These are phyloP conservation scores for Colletotrichum filicis DNA, from an alignment of 2,329 filamentous ascomycete species.

Conservation along the genomic window DNA sequence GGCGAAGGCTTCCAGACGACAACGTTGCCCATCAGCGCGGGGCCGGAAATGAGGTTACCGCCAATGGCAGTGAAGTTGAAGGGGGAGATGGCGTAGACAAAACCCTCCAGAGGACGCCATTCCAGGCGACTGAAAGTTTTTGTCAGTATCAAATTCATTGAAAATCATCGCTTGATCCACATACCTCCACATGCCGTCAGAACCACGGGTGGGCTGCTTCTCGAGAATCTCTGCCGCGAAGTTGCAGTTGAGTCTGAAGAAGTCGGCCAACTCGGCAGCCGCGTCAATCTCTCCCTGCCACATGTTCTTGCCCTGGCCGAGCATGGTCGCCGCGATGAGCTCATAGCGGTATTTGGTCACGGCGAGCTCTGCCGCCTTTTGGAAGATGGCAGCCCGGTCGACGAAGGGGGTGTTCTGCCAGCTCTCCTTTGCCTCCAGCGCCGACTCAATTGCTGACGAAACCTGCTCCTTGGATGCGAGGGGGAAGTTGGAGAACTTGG, in stretches of 20 bases:
- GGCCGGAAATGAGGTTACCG: slow-evolving; percentile 84
- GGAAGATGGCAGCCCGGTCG: slow-evolving; percentile 91
- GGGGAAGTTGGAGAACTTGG: slow-evolving; percentile 48
- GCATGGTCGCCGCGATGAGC: slow-evolving; percentile 94
- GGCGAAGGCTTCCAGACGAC: slow-evolving; percentile 87
- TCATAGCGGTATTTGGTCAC: slow-evolving; percentile 95
- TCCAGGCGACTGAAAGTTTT: slow-evolving; percentile 72
- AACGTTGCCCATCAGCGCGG: slow-evolving; percentile 92
- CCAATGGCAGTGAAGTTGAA: slow-evolving; percentile 99
- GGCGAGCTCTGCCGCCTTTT: slow-evolving; percentile 94
- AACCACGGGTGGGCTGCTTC: slow-evolving; percentile 86
- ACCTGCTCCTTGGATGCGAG: slow-evolving; percentile 47
- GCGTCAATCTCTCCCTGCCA: slow-evolving; percentile 99
- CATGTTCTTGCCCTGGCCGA: slow-evolving; percentile 97
- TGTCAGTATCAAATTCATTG: background rate
- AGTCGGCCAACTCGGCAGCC: slow-evolving; percentile 91
- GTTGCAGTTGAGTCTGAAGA: slow-evolving; percentile 92
- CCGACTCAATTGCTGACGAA: slow-evolving; percentile 77
- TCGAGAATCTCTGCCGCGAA: slow-evolving; percentile 92
- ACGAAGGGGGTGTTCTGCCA: slow-evolving; percentile 92
- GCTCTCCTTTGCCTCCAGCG: slow-evolving; percentile 83
- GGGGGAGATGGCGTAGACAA: slow-evolving; percentile 92
- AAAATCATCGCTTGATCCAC: background rate
- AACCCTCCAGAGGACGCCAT: slow-evolving; percentile 90
- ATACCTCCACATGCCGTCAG: slow-evolving; percentile 81